Evolutionary conservation across 345 rosid genomes (phyloP), one percentile per base, ranked within the genome.

Genomic region (Arabis hirsuta): DNA sequence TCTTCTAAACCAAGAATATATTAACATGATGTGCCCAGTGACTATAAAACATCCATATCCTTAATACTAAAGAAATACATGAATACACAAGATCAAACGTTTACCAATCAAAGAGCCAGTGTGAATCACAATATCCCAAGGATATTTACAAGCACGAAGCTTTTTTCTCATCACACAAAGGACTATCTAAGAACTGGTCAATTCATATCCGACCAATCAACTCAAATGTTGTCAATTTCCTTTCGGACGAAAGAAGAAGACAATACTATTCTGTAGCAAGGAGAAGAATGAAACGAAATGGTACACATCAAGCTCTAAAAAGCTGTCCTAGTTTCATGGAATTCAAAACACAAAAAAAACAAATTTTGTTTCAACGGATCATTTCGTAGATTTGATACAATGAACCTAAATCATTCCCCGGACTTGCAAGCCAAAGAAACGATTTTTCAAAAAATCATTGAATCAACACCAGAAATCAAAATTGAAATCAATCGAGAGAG

Each of bases 161-260:
- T 16, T 46, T 36, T 36, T 24, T 4, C 60, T 39, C 50, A 65
- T 29, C 42, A 65, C 47, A 48, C 51, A 65, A 65, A 38, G 53
- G 32, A 45, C 34, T 36, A 63, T 32, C 20, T 34, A 9, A 38
- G 41, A 38, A 73, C 9, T 16, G 38, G 38, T 48, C 13, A 51
- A 65, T 43, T 5, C 61, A 39, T 12, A 52, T 52, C 13, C 44
- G n/a, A 74, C 29, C 47, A 58, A 73, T 62, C 14, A 72, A 44
- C 6, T 48, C 14, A 6, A 67, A 41, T 9, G 22, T 22, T 22
- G 19, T 22, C 34, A 56, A 19, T 34, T 52, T 66, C 16, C 32
- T n/a, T 44, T 10, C 7, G 6, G 29, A 44, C 31, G 4, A 7
- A 52, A 41, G 19, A 67, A 26, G 0, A 20, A 52, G 4, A 8